Percentiles rank a stretch among this genome's conserved stretches.
Evolutionary conservation across 208 protist genomes (phyloP).

Genomic region (Zelonia costaricensis): DNA sequence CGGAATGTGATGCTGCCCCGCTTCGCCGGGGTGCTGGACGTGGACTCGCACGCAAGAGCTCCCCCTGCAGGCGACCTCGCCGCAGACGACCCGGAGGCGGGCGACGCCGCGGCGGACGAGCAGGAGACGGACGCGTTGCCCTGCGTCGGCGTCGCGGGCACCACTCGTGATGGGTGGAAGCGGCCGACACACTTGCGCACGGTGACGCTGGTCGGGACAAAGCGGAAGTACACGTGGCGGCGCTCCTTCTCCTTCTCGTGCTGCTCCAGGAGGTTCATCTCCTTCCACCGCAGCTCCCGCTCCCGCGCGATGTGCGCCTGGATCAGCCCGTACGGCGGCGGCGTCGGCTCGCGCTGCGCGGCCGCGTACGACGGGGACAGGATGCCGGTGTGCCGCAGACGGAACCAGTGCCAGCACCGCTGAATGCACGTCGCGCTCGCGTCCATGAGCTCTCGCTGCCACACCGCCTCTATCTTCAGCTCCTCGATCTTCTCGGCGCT

Average conservation of each 20-base stretch:
- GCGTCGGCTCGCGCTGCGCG: constrained; percentile 11
- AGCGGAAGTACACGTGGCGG: constrained; percentile 34
- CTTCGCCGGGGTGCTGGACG: too few relatives aligned
- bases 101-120: too few relatives aligned
- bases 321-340: constrained; percentile 65
- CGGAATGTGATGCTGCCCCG: too few relatives aligned
- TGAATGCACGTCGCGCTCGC: constrained; percentile 72
- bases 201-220: constrained; percentile 19
- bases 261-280: constrained; percentile 46
- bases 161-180: neutral
- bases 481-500: constrained; percentile 37
- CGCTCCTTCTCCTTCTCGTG: constrained; percentile 32
- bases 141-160: too few relatives aligned
- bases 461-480: constrained; percentile 57
- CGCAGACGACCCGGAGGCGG: too few relatives aligned
- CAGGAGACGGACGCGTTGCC: too few relatives aligned
- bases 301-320: constrained; percentile 57
- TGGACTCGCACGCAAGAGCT: too few relatives aligned
- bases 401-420: constrained; percentile 70
- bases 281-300: constrained; percentile 30
- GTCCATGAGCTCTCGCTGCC: constrained; percentile 66
- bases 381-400: constrained; percentile 21
- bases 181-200: neutral
- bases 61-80: too few relatives aligned
- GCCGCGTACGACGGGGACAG: constrained; percentile 15